Conservation (phyloP, 1,139 yeast genomes). For the Candida frijolesensis region DNA sequence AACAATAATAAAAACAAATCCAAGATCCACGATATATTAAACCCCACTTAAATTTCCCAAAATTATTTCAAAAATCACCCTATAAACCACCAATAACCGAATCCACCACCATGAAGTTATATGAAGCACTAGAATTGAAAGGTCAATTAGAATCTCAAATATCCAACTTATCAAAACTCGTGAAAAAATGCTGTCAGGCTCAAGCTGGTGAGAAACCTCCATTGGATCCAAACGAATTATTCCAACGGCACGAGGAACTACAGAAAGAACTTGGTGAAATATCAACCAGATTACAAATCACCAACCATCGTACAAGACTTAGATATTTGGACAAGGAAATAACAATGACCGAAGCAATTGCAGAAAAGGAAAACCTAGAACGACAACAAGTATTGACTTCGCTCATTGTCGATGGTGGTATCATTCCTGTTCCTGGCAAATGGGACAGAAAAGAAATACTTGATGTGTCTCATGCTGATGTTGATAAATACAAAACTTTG, state of each 20-base stretch:
- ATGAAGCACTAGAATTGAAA: conserved; percentile 7
- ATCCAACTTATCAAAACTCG: background rate
- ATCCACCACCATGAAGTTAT: conserved; percentile 1
- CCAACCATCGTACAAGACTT: conserved; percentile 1
- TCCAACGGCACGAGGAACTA: background rate
- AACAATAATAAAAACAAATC: too few relatives aligned
- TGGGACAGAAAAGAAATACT: background rate
- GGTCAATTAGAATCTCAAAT: background rate
- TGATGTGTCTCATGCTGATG: conserved; percentile 1
- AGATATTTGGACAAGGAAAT: background rate
- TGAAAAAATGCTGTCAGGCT: conserved; percentile 2
- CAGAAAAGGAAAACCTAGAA: background rate
- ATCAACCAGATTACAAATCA: conserved; percentile 1
- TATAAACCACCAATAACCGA: too few relatives aligned
- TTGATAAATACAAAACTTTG: conserved; percentile 1
- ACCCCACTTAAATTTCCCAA: too few relatives aligned
- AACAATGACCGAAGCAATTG: conserved; percentile 7
- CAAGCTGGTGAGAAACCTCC: conserved; percentile 3
- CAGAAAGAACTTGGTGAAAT: background rate
- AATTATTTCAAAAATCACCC: too few relatives aligned
- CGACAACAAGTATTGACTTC: background rate
- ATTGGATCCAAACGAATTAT: conserved; percentile 7
- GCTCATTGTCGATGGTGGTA: background rate
- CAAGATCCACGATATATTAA: too few relatives aligned
- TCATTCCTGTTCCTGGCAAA: background rate